A percentile compares a stretch with the other conserved stretches of the same genome.
These are phyloP conservation scores for Aspergillus tamarii DNA, from an alignment of 2,329 filamentous ascomycete genomes.

Conservation along the genomic window DNA sequence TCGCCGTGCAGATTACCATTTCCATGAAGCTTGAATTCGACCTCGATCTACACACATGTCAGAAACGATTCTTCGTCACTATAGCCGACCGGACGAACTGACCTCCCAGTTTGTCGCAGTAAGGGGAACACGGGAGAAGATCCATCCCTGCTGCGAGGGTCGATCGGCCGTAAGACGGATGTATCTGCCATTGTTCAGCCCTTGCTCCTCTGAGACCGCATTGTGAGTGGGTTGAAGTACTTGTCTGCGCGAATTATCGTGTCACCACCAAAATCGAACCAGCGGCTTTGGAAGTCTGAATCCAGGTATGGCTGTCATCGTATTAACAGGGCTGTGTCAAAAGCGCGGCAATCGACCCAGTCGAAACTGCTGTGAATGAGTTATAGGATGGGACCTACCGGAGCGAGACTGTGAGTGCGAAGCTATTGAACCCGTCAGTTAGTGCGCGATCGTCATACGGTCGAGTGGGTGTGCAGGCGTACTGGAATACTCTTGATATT, in stretches of 20 bases:
- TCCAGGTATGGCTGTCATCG: slow-evolving; percentile 82
- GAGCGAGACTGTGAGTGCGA: slow-evolving; percentile 80
- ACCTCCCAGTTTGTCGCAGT: slow-evolving; percentile 98
- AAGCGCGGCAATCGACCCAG: slow-evolving; percentile 12
- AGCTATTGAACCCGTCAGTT: slow-evolving; percentile 57
- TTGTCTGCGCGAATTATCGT: slow-evolving; percentile 76
- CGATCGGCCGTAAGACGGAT: slow-evolving; percentile 90
- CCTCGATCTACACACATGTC: slow-evolving; percentile 65
- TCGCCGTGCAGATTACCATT: slow-evolving; percentile 90
- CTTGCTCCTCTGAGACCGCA: slow-evolving; percentile 1
- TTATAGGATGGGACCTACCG: slow-evolving; percentile 59
- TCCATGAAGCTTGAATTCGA: slow-evolving; percentile 93
- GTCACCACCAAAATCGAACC: slow-evolving; percentile 98
- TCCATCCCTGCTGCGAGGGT: slow-evolving; percentile 87
- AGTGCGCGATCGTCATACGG: neutral
- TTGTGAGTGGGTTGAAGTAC: slow-evolving; percentile 33
- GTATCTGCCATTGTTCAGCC: slow-evolving; percentile 62
- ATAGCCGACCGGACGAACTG: slow-evolving; percentile 18
- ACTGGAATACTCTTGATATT: slow-evolving; percentile 69
- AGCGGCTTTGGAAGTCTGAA: slow-evolving; percentile 96
- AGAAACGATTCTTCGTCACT: neutral
- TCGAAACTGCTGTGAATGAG: slow-evolving; percentile 7
- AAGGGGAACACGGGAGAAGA: slow-evolving; percentile 90
- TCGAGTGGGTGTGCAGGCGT: slow-evolving; percentile 37
- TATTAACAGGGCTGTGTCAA: slow-evolving; percentile 21